Evolutionary conservation across 2,329 filamentous ascomycete genomes (phyloP).

Genomic region (Pochonia chlamydosporia): DNA sequence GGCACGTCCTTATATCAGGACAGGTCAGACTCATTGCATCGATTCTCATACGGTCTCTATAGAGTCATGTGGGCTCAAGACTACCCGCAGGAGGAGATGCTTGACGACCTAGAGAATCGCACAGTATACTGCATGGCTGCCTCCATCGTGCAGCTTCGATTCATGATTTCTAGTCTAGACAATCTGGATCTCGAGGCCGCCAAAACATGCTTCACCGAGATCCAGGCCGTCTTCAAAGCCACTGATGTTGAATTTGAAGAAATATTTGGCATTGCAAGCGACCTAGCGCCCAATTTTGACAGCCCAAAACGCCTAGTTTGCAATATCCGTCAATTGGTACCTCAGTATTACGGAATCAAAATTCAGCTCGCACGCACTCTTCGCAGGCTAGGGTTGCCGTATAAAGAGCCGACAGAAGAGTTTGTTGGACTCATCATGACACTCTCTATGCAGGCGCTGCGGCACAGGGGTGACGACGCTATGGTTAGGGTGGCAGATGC

Average conservation of each 20-base stretch:
- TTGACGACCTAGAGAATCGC: slow-evolving; percentile 30
- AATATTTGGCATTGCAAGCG: slow-evolving; percentile 19
- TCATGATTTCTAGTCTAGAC: slow-evolving; percentile 24
- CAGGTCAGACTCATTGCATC: slow-evolving; percentile 22
- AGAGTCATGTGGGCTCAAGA: slow-evolving; percentile 25
- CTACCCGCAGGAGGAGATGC: slow-evolving; percentile 27
- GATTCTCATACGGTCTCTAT: slow-evolving; percentile 26
- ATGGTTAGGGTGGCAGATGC: slow-evolving; percentile 27
- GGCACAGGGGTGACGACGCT: slow-evolving; percentile 24
- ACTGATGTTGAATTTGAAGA: slow-evolving; percentile 18
- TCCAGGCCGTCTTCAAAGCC: slow-evolving; percentile 16
- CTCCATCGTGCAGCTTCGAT: slow-evolving; percentile 24
- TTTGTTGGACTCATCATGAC: slow-evolving; percentile 19
- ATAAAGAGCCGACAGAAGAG: slow-evolving; percentile 7
- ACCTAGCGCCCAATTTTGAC: slow-evolving; percentile 18
- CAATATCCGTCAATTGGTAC: slow-evolving; percentile 28
- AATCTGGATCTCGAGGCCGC: slow-evolving; percentile 15
- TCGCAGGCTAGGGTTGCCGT: slow-evolving; percentile 6
- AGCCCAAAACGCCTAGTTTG: slow-evolving; percentile 23
- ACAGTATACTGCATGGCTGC: slow-evolving; percentile 24
- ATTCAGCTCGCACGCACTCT: slow-evolving; percentile 18
- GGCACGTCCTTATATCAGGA: slow-evolving; percentile 11
- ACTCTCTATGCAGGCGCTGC: slow-evolving; percentile 25
- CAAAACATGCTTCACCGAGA: slow-evolving; percentile 12
- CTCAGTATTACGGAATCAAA: slow-evolving; percentile 27